These are phyloP conservation scores for Zygoascus bituminiphila DNA, from an alignment of 805 yeast genomes.

Conservation along the genomic window DNA sequence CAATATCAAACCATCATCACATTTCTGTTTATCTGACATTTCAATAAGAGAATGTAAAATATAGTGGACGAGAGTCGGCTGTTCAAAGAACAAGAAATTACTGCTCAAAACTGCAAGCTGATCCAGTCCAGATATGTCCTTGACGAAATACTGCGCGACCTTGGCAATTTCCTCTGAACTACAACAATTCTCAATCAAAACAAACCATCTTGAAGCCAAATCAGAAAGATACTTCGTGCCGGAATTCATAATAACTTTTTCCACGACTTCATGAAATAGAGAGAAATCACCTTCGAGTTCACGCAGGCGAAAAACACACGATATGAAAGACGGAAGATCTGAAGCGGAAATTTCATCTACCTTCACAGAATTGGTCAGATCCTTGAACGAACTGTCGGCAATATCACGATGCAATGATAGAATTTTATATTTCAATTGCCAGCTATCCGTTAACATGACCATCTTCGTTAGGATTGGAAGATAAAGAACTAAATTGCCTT, in stretches of 20 bases:
- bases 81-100: slow-evolving; percentile 12
- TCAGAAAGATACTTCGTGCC: not conserved
- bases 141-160: slow-evolving; percentile 4
- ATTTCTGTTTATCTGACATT: not conserved
- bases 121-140: not conserved
- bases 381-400: not conserved
- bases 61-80: slow-evolving; percentile 2
- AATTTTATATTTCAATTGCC: slow-evolving; percentile 11
- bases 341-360: not conserved
- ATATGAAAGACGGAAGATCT: not conserved
- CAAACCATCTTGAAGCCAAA: slow-evolving; percentile 13
- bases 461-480: not conserved
- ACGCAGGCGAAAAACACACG: not conserved
- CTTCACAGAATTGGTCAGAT: not conserved
- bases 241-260: not conserved
- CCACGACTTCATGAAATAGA: not conserved
- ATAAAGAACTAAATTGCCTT: not conserved
- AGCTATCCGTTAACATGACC: not conserved
- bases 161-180: not conserved
- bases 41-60: not conserved
- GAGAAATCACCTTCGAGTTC: not conserved
- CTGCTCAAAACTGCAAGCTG: slow-evolving; percentile 1
- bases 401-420: slow-evolving; percentile 8
- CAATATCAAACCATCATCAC: not conserved
- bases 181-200: slow-evolving; percentile 8